Base-by-base conservation (phyloP, 352 stramenopile genomes). In the Globisporangium megalacanthum region DNA sequence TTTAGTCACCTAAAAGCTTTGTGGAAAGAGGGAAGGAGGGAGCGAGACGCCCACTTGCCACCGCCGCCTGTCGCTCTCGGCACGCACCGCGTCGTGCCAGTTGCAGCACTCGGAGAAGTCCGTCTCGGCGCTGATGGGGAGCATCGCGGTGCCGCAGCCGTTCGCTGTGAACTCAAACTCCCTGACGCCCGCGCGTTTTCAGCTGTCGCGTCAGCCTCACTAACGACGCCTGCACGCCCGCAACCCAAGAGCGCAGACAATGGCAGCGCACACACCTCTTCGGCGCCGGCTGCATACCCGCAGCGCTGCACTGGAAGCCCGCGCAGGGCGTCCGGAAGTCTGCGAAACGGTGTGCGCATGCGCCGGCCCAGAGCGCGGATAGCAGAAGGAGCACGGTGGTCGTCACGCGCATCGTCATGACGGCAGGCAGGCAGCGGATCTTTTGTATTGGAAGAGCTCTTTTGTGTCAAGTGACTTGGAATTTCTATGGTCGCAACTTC, bases 61-160 rank as follows among this genome's bases (percentile, higher is more conserved):
- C 25, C 25, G 4, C 25, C 25, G 25, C 25, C 25, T 29, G 25
- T 29, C 25, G 25, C 25, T 29, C 25, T 29, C 25, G 25, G 25
- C 1, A 37, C 20, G 33, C 71, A 92, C 82, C 48, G 72, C 79
- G 58, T 92, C 79, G 62, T 92, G 83, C 77, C 77, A 88, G 52
- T 92, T 86, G 64, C 83, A 92, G 70, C 83, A 92, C 25, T 86
- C 70, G 29, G 75, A 60, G 55, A 90, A 86, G 35, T 90, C 76
- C 7, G 62, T 51, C 4, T 58, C 57, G 0, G 67, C 64, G 36
- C 37, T 71, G 60, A 92, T 79, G 2, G 77, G 72, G 47, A 90
- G 68, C 41, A 60, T 68, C 11, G 76, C 73, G 3, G 79, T 90
- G 36, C 83, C 83, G 58, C 83, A 92, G 39, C 83, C 83, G 61